Percentiles rank a stretch among this genome's conserved stretches.
These are phyloP conservation scores for Cladosporium sp. DNA, from an alignment of 2,329 filamentous ascomycete species.

Conservation along the genomic window DNA sequence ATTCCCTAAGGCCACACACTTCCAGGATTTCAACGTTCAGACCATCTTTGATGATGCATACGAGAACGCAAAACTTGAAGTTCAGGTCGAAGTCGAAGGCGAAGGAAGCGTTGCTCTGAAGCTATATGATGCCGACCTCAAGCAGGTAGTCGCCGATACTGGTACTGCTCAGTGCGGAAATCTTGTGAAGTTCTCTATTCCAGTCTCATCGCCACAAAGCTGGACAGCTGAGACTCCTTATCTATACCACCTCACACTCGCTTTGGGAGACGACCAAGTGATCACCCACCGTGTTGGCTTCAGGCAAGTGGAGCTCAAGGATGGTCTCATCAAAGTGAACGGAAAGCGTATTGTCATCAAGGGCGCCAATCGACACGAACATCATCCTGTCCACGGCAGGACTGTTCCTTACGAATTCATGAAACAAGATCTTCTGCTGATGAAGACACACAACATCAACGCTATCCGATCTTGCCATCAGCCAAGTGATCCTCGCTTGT, in stretches of 20 bases:
- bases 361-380: constrained; percentile 67
- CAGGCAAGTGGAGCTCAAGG: constrained; percentile 58
- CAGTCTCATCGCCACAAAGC: constrained; percentile 53
- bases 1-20: constrained; percentile 48
- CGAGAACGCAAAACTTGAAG: constrained; percentile 45
- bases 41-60: constrained; percentile 52
- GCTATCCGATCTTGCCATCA: constrained; percentile 67
- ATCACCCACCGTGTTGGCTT: constrained; percentile 59
- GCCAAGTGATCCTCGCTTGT: constrained; percentile 57
- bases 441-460: constrained; percentile 70
- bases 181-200: constrained; percentile 35
- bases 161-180: constrained; percentile 12
- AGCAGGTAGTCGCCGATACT: constrained; percentile 38
- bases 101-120: constrained; percentile 43
- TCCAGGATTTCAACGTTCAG: constrained; percentile 57
- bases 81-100: constrained; percentile 15
- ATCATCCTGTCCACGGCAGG: constrained; percentile 61
- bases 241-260: constrained; percentile 54
- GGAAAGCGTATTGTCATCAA: constrained; percentile 58
- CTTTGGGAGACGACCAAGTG: constrained; percentile 37
- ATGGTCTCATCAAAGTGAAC: constrained; percentile 60
- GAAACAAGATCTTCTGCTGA: constrained; percentile 58
- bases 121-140: constrained; percentile 32
- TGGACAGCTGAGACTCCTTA: constrained; percentile 66
- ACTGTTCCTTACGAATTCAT: constrained; percentile 61